Evolutionary conservation across 208 protist species (phyloP).

Genomic region (Leishmania arabica): DNA sequence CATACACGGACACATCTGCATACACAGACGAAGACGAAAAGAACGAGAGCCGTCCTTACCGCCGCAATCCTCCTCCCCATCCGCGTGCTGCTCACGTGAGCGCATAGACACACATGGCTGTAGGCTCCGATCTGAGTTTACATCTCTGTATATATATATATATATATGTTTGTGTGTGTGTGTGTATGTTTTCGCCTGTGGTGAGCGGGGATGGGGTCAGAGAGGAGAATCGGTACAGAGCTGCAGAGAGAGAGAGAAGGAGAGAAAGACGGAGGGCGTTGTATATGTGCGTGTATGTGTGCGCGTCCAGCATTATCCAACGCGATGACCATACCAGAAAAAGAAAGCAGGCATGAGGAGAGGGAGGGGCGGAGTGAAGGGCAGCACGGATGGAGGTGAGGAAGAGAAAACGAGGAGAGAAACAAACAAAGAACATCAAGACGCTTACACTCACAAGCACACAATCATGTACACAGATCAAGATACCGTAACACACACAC

Average conservation of each 20-base stretch:
- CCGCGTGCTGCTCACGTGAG: background rate
- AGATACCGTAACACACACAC: background rate
- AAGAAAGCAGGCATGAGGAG: background rate
- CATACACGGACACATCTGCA: background rate
- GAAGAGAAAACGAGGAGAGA: background rate
- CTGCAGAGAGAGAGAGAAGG: background rate
- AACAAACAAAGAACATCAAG: background rate
- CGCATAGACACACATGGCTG: background rate
- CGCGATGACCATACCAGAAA: background rate
- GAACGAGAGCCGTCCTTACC: constrained; percentile 1
- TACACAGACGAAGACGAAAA: background rate
- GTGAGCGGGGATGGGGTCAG: background rate
- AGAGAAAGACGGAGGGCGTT: background rate
- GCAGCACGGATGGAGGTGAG: background rate
- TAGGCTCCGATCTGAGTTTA: background rate
- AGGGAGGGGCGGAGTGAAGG: background rate
- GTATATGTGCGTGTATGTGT: background rate
- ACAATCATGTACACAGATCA: constrained; percentile 1
- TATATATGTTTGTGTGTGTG: background rate
- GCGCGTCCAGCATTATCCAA: background rate
- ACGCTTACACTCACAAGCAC: constrained; percentile 5
- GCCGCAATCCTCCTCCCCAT: background rate
- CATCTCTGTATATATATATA: background rate
- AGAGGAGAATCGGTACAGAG: background rate
- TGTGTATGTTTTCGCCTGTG: background rate